Base-by-base conservation (phyloP, 2,329 filamentous ascomycete genomes). In the Trichocomaceae sp. region DNA sequence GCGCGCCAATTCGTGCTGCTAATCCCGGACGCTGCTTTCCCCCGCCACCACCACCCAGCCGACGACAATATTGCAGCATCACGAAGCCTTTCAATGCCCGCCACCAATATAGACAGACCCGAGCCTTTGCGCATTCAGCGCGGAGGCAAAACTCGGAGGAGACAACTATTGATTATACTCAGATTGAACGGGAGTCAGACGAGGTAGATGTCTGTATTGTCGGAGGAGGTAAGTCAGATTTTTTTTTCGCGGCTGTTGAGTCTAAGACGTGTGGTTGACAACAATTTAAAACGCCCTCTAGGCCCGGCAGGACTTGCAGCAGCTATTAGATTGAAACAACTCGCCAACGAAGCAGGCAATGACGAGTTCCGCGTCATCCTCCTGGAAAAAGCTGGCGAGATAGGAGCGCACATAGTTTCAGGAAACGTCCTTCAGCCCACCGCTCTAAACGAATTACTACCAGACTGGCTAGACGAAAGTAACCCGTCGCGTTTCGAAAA, bases 151-250 rank as follows among this genome's bases (percentile, higher is more conserved):
- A 76, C 55, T 73, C 75, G 50, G 73, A 76, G 56, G 76, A 82
- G 55, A 81, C 83, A 35, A 66, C 75, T 54, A 88, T 89, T 63
- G 85, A 90, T 66, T 85, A 85, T 8, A 68, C 69, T 20, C 71
- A 78, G 54, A 78, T 91, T 56, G 92, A 97, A 61, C 86, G 93
- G 61, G 93, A 97, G 71, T 87, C 84, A 52, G 93, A 99, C 66
- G 77, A 93, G 74, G 93, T 99, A 29, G 93, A 99, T 72, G 91
- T 99, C 29, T 95, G 90, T 73, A 97, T 99, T 66, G 84, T 99
- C 52, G 93, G 93, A 66, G 93, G 89, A 71, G 92, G 81, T 83
- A 76, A 65, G 72, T 62, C 29, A 17, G 42, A 44, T 12, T n/a
- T 2, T 39, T 39, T 20, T 20, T n/a, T n/a, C n/a, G n/a, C n/a